Conservation (phyloP, 768 basidiomycete genomes). For the Hortiboletus flavorubellus region DNA sequence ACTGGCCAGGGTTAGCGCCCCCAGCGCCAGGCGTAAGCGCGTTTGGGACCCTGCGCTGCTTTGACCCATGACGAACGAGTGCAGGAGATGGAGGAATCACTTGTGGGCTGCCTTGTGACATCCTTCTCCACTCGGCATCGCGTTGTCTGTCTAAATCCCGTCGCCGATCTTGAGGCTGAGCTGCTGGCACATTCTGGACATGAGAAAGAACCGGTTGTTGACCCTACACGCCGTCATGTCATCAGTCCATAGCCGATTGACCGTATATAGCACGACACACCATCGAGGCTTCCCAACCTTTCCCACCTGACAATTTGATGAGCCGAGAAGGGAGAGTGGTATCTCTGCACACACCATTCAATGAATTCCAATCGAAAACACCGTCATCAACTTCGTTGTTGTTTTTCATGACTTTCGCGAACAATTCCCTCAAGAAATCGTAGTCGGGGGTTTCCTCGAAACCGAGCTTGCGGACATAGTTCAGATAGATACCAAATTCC, state of each 20-base stretch:
- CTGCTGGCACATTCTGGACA: constrained; percentile 52
- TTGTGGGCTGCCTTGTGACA: constrained; percentile 51
- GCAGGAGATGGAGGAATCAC: constrained; percentile 74
- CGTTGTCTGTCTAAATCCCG: constrained; percentile 50
- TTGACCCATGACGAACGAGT: constrained; percentile 72
- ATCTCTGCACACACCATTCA: constrained; percentile 58
- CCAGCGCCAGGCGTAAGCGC: constrained; percentile 54
- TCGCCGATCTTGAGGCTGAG: constrained; percentile 55
- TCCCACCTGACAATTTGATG: constrained; percentile 55
- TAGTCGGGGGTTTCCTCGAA: constrained; percentile 99
- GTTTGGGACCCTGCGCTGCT: constrained; percentile 60
- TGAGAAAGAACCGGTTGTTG: constrained; percentile 65
- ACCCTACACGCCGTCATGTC: constrained; percentile 35
- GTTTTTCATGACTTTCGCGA: constrained; percentile 90
- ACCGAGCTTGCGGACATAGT: constrained; percentile 98
- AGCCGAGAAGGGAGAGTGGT: neutral
- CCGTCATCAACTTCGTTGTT: constrained; percentile 90
- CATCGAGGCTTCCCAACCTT: constrained; percentile 88
- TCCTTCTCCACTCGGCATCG: constrained; percentile 62
- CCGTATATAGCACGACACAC: constrained; percentile 42
- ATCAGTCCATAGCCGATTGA: constrained; percentile 6
- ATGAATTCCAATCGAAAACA: constrained; percentile 92
- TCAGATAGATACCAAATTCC: constrained; percentile 97
- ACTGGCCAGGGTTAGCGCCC: constrained; percentile 48
- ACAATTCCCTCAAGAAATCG: constrained; percentile 94